A percentile compares a stretch with the other conserved stretches of the same genome.
These are phyloP conservation scores for Barnettozyma botsteinii DNA, from an alignment of 805 yeast genomes.

Conservation along the genomic window DNA sequence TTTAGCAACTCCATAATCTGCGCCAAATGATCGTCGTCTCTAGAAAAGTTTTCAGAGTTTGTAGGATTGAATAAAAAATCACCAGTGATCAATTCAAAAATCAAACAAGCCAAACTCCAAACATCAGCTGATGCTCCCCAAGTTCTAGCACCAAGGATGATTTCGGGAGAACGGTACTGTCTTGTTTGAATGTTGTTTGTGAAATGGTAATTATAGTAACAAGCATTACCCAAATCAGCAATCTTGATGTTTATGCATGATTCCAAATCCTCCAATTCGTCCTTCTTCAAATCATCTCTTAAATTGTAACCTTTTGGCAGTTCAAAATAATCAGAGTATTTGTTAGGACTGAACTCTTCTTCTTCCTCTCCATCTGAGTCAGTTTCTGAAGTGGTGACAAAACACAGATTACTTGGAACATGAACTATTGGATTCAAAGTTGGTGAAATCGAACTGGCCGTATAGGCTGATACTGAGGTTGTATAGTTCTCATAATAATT, in stretches of 20 bases:
- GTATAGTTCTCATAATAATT: constrained; percentile 14
- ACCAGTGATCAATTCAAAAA: constrained; percentile 56
- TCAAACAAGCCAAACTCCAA: constrained; percentile 55
- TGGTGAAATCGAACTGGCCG: constrained; percentile 10
- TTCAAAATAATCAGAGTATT: not conserved
- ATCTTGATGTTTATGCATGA: constrained; percentile 37
- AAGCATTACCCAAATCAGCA: constrained; percentile 68
- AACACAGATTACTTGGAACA: constrained; percentile 5
- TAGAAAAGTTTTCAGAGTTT: constrained; percentile 25
- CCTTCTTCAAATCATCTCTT: constrained; percentile 3
- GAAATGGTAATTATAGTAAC: constrained; percentile 57
- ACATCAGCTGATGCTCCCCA: constrained; percentile 63
- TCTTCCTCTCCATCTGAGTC: constrained; percentile 11
- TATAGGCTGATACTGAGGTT: not conserved
- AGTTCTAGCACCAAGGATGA: constrained; percentile 42
- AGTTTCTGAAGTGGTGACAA: constrained; percentile 15
- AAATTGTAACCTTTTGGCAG: constrained; percentile 5
- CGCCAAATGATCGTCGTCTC: constrained; percentile 59
- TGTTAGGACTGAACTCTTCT: not conserved
- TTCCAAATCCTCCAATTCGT: constrained; percentile 11
- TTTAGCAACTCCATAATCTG: constrained; percentile 47
- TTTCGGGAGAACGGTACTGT: constrained; percentile 63
- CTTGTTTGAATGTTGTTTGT: constrained; percentile 66
- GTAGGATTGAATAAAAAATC: constrained; percentile 57
- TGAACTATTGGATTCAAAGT: constrained; percentile 8